Evolutionary conservation across 139 green algal species (phyloP).

Genomic region (Coelastrella sp.): DNA sequence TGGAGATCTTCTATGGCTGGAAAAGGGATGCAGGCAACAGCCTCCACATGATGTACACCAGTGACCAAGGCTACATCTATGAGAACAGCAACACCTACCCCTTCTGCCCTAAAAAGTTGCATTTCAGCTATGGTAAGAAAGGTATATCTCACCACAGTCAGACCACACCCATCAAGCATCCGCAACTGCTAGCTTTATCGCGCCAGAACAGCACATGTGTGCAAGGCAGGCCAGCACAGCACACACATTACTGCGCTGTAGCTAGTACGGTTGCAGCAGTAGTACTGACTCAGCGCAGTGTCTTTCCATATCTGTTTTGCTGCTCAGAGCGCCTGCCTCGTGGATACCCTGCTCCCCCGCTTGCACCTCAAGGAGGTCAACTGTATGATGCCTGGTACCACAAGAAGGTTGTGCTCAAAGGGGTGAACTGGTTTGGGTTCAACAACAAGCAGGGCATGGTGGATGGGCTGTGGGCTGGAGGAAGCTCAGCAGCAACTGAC

Average conservation of each 20-base stretch:
- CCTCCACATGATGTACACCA: neutral
- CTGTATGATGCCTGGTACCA: slow-evolving; percentile 39
- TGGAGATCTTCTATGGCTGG: slow-evolving; percentile 11
- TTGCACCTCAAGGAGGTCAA: neutral
- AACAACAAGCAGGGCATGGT: slow-evolving; percentile 12
- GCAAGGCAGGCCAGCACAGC: too few relatives aligned
- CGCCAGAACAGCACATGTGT: too few relatives aligned
- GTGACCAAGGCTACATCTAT: slow-evolving; percentile 15
- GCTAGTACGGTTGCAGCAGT: too few relatives aligned
- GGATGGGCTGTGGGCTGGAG: slow-evolving; percentile 22
- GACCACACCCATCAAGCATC: too few relatives aligned
- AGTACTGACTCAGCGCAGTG: too few relatives aligned
- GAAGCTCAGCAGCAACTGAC: slow-evolving; percentile 31
- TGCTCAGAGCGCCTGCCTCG: slow-evolving; percentile 23
- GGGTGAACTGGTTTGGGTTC: slow-evolving; percentile 43
- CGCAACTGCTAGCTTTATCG: too few relatives aligned
- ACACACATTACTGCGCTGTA: too few relatives aligned
- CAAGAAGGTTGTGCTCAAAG: neutral
- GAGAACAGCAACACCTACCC: slow-evolving; percentile 32
- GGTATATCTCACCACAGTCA: too few relatives aligned
- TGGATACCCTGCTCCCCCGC: slow-evolving; percentile 34
- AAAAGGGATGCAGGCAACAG: neutral
- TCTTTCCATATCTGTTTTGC: too few relatives aligned
- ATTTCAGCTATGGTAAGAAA: slow-evolving; percentile 25
- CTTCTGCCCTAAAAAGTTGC: slow-evolving; percentile 25